Evolutionary conservation across 129 eudicot species (phyloP), one percentile per base, ranked within the genome.

Genomic region (Arctium minus): DNA sequence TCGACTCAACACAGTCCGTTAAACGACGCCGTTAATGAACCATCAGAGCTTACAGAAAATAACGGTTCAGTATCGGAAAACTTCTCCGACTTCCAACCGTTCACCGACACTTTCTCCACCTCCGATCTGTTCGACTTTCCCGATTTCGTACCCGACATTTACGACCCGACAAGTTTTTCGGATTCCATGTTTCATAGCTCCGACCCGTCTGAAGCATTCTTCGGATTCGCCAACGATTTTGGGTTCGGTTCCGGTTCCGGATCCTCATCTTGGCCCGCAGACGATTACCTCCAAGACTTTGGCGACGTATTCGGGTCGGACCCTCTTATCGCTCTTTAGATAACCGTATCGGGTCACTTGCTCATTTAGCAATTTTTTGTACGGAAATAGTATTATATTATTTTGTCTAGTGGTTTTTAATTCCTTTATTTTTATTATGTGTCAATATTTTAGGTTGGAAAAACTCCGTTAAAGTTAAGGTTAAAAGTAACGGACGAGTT

Each of bases 301-400:
- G 93, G 92, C 2, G 99, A 96, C 70, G 79, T 96, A 65, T 96
- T 96, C 84, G 98, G 95, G 86, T 87, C 99, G 93, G 99, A 96
- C 31, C 95, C 95, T 70, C 89, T 93, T 1, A 88, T 93, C 11
- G 91, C 88, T 15, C 86, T 91, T 1, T 94, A 17, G 53, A 4
- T 17, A 33, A 15, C 6, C 13, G 18, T 37, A 11, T 29, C 75
- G 79, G 33, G 83, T 22, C 81, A 15, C 79, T 76, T 81, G 80
- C 75, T 80, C 9, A 30, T 2, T 82, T 74, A 75, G 89, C 87
- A 84, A 50, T 80, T 86, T 82, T 89, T 81, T 86, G 80, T 76
- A 64, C 85, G 85, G 79, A 81, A 84, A 81, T 69, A 56, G 78
- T 83, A 42, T 53, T 33, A 50, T 74, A 22, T 70, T 46, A 31